Evolutionary conservation across 2,329 filamentous ascomycete genomes (phyloP).

Genomic region (Colletotrichum eleusines): DNA sequence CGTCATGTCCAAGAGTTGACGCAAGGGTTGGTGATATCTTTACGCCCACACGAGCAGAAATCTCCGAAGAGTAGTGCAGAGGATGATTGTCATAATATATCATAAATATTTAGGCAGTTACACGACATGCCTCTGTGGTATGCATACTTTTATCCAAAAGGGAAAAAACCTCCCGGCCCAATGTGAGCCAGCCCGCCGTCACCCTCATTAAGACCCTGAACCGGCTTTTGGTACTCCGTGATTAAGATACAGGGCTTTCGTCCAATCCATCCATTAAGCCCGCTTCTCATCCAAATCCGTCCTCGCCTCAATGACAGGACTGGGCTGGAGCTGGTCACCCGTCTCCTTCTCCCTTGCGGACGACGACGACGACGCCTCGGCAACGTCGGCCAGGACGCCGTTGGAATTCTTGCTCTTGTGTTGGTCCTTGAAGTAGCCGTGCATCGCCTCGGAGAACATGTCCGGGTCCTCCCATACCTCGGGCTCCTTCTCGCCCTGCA

Average conservation of each 20-base stretch:
- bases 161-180: not conserved
- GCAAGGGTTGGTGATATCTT: not conserved
- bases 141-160: conserved; percentile 25
- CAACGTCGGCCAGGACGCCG: conserved; percentile 15
- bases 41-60: not conserved
- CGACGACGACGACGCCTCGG: conserved; percentile 19
- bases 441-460: conserved; percentile 65
- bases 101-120: conserved; percentile 26
- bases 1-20: not conserved
- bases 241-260: conserved; percentile 9
- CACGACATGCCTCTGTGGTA: conserved; percentile 22
- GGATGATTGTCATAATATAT: conserved; percentile 14
- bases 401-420: conserved; percentile 36
- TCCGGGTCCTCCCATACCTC: conserved; percentile 62
- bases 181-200: conserved; percentile 18
- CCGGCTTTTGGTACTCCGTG: conserved; percentile 30
- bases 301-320: conserved; percentile 12
- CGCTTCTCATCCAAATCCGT: conserved; percentile 34
- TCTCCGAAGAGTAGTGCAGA: no score
- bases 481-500: conserved; percentile 62
- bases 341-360: conserved; percentile 37
- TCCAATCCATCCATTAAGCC: conserved; percentile 11
- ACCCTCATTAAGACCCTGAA: conserved; percentile 18
- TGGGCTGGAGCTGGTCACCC: conserved; percentile 28
- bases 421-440: conserved; percentile 62